phyloP scores from a whole-genome alignment of 2,329 filamentous ascomycete genomes.

The Harringtonia aguacate region DNA sequence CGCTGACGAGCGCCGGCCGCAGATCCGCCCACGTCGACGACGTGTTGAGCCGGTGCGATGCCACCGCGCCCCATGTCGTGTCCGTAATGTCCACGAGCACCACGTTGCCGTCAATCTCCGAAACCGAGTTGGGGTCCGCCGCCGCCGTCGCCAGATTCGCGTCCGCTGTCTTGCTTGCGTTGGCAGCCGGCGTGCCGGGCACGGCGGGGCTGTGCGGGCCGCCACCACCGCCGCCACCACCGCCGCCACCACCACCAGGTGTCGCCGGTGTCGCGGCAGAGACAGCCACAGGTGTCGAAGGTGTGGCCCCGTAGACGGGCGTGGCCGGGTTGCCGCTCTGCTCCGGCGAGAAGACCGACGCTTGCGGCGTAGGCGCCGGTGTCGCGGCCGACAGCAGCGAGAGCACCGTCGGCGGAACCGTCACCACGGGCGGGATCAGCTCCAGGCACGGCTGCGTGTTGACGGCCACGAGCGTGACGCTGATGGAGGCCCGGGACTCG shows the following conservation, averaged over 20 bases:
- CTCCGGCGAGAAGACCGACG: conserved; percentile 49
- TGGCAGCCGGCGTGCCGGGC: background rate
- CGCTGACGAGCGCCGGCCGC: conserved; percentile 48
- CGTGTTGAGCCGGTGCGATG: conserved; percentile 55
- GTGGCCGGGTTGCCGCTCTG: conserved; percentile 40
- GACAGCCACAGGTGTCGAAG: conserved; percentile 19
- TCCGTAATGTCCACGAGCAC: conserved; percentile 63
- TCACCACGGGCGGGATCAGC: conserved; percentile 44
- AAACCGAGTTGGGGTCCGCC: conserved; percentile 24
- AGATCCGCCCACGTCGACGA: conserved; percentile 43
- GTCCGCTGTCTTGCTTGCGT: conserved; percentile 26
- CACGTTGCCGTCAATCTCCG: conserved; percentile 43
- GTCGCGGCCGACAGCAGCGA: conserved; percentile 37
- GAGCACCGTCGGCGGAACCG: conserved; percentile 32
- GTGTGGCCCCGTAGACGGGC: conserved; percentile 27
- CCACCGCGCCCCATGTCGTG: conserved; percentile 64
- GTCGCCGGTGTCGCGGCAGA: conserved; percentile 12
- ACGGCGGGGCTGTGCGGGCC: conserved; percentile 5
- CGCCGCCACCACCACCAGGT: conserved; percentile 9
- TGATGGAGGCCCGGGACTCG: conserved; percentile 40
- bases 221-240: background rate
- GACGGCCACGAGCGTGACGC: conserved; percentile 50
- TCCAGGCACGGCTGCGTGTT: conserved; percentile 55
- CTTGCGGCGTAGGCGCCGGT: conserved; percentile 57
- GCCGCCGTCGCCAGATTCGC: conserved; percentile 8